These are phyloP conservation scores for Vairimorpha ceranae DNA, from an alignment of 371 early-diverging fungal genomes.

Conservation along the genomic window DNA sequence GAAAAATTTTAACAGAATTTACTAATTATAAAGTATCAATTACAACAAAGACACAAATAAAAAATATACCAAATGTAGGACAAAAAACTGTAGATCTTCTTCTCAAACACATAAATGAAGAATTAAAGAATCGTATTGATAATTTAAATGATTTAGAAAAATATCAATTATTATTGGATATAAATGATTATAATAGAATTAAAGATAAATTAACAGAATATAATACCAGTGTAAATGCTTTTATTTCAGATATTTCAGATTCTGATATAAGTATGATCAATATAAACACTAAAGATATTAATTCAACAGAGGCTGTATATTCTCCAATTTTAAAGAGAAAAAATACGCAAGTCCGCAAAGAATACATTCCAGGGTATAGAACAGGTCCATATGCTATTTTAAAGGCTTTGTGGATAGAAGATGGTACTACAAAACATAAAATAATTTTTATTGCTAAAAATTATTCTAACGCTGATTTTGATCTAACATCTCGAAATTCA, in stretches of 20 bases:
- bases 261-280: neutral
- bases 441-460: slow-evolving; percentile 26
- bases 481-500: slow-evolving; percentile 20
- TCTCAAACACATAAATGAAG: neutral
- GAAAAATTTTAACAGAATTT: neutral
- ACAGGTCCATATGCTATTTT: slow-evolving; percentile 76
- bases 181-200: neutral
- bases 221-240: neutral
- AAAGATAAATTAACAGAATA: neutral
- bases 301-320: neutral
- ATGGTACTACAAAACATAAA: slow-evolving; percentile 42
- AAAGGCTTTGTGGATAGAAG: slow-evolving; percentile 66
- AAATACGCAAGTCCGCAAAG: neutral
- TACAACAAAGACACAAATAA: neutral
- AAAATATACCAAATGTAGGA: slow-evolving; percentile 1
- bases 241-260: neutral
- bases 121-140: neutral
- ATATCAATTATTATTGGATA: neutral
- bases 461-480: slow-evolving; percentile 43
- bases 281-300: neutral
- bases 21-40: neutral
- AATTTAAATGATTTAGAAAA: neutral
- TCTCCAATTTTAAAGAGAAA: neutral
- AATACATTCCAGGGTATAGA: slow-evolving; percentile 72
- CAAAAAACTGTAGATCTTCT: neutral